These are phyloP conservation scores for Inga laurina DNA, from an alignment of 306 rosid genomes.

Conservation along the genomic window DNA sequence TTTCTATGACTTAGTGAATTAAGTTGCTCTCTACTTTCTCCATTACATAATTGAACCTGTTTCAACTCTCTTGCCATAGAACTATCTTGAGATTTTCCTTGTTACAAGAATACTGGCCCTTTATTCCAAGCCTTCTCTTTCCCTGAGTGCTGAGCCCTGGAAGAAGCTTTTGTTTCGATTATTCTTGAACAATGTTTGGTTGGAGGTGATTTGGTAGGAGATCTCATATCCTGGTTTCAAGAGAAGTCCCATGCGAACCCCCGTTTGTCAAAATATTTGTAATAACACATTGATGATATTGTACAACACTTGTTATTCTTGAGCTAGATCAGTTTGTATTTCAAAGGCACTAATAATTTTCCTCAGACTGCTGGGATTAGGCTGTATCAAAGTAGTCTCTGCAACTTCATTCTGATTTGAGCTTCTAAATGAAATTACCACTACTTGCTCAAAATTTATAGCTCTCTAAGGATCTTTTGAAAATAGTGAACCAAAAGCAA, in stretches of 20 bases:
- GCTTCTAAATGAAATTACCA: slow-evolving; percentile 25
- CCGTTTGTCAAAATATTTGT: slow-evolving; percentile 13
- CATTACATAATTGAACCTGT: slow-evolving; percentile 16
- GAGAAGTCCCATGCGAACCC: slow-evolving; percentile 30
- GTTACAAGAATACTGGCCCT: not conserved
- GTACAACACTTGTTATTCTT: slow-evolving; percentile 51
- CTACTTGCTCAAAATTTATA: slow-evolving; percentile 30
- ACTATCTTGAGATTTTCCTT: not conserved
- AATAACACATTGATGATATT: slow-evolving; percentile 8
- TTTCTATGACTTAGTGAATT: slow-evolving; percentile 26
- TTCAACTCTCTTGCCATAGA: slow-evolving; percentile 18
- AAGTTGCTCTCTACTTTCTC: slow-evolving; percentile 18
- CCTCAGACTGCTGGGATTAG: slow-evolving; percentile 55
- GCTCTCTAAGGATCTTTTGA: slow-evolving; percentile 32
- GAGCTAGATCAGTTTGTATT: slow-evolving; percentile 46
- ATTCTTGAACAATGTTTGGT: slow-evolving; percentile 32
- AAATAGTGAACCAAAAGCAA: slow-evolving; percentile 32
- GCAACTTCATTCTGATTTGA: slow-evolving; percentile 33
- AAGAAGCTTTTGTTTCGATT: slow-evolving; percentile 32
- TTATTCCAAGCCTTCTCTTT: slow-evolving; percentile 30
- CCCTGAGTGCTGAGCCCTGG: slow-evolving; percentile 23
- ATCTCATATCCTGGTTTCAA: slow-evolving; percentile 56
- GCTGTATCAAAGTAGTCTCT: slow-evolving; percentile 21
- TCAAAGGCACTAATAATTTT: slow-evolving; percentile 80
- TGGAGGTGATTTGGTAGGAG: slow-evolving; percentile 57